A percentile compares a stretch with the other conserved stretches of the same genome.
These are phyloP conservation scores for Phytophthora hybrid DNA, from an alignment of 352 stramenopile species.

Conservation along the genomic window DNA sequence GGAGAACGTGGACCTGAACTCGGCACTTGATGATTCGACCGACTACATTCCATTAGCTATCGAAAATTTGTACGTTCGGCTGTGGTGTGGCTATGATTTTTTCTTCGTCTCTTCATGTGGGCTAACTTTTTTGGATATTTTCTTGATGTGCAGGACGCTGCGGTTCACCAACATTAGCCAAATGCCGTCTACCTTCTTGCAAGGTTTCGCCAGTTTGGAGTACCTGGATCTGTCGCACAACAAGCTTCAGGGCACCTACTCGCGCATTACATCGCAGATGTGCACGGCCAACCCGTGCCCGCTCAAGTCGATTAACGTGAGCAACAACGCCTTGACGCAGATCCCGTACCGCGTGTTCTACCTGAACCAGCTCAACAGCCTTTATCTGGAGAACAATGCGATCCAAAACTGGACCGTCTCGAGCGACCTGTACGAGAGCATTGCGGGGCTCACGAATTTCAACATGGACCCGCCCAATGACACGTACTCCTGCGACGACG, in stretches of 20 bases:
- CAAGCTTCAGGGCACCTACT: conserved; percentile 54
- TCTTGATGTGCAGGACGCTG: conserved; percentile 30
- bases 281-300: conserved; percentile 59
- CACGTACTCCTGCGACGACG: conserved; percentile 48
- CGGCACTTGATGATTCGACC: conserved; percentile 41
- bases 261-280: conserved; percentile 56
- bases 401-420: conserved; percentile 58
- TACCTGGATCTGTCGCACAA: conserved; percentile 62
- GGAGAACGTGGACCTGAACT: conserved; percentile 53
- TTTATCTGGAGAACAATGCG: conserved; percentile 56
- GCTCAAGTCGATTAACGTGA: conserved; percentile 60
- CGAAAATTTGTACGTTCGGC: conserved; percentile 45
- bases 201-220: conserved; percentile 52
- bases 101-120: background rate
- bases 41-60: conserved; percentile 58
- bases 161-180: conserved; percentile 54
- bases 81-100: background rate
- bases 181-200: conserved; percentile 52
- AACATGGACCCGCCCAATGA: conserved; percentile 44
- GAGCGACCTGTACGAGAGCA: conserved; percentile 46
- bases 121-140: background rate
- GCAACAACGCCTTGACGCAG: conserved; percentile 44
- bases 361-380: conserved; percentile 51
- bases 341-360: conserved; percentile 62
- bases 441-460: conserved; percentile 55